These are phyloP conservation scores for Heracleum sosnowskyi DNA, from an alignment of 129 eudicot genomes.

Conservation along the genomic window DNA sequence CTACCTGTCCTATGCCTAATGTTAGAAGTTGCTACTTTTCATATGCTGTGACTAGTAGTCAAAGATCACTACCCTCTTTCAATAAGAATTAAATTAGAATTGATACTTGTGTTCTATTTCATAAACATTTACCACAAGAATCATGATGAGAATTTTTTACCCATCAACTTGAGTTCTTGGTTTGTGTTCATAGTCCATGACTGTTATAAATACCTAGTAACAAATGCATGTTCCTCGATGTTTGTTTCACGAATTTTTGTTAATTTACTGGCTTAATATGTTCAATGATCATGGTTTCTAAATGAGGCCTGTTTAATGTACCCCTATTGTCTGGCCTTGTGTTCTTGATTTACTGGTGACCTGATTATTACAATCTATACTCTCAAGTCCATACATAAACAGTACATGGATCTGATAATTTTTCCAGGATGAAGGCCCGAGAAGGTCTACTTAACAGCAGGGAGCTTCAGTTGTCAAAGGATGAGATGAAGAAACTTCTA, in stretches of 20 bases:
- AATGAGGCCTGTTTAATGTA: background rate
- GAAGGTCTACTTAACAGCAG: conserved; percentile 92
- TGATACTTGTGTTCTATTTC: background rate
- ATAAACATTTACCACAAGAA: background rate
- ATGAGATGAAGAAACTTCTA: conserved; percentile 89
- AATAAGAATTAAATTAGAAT: background rate
- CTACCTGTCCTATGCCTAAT: background rate
- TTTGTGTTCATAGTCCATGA: background rate
- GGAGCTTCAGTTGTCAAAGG: conserved; percentile 89
- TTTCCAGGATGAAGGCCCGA: conserved; percentile 93
- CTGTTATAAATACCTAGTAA: background rate
- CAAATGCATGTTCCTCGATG: background rate
- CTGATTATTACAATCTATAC: background rate
- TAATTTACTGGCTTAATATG: background rate
- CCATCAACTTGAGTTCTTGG: background rate
- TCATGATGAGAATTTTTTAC: background rate
- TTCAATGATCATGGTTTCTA: background rate
- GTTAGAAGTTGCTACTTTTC: background rate
- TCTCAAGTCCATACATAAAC: background rate
- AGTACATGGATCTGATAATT: background rate
- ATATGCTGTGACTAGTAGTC: background rate
- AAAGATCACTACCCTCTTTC: background rate
- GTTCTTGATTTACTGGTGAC: background rate
- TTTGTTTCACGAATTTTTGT: background rate
- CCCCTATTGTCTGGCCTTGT: background rate